phyloP scores from a whole-genome alignment of 257 asterid genomes.

The Penstemon eatonii region DNA sequence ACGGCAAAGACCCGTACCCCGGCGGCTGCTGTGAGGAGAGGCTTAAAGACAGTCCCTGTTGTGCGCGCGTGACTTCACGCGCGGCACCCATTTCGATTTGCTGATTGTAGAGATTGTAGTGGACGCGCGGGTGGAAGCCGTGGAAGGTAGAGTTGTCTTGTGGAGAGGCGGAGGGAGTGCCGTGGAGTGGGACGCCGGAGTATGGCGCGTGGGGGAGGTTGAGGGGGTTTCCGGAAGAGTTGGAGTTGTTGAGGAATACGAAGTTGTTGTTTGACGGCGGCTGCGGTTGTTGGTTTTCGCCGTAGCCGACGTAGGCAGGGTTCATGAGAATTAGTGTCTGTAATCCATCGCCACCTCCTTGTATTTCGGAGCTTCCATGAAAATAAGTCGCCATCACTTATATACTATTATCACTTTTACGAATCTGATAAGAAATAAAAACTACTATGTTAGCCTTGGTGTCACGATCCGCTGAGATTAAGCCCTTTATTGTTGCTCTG shows the following conservation, averaged over 20 bases:
- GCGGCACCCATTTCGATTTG: too few relatives aligned
- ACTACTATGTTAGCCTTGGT: too few relatives aligned
- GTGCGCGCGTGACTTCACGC: background rate
- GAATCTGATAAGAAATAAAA: too few relatives aligned
- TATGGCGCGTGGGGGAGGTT: background rate
- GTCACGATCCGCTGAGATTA: too few relatives aligned
- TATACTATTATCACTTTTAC: too few relatives aligned
- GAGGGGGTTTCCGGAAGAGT: background rate
- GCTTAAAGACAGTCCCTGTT: conserved; percentile 54
- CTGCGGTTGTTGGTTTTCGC: conserved; percentile 39
- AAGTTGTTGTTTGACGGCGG: conserved; percentile 28
- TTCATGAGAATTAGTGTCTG: conserved; percentile 76
- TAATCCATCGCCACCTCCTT: conserved; percentile 61
- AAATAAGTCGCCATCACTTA: conserved; percentile 48
- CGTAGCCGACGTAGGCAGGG: conserved; percentile 51
- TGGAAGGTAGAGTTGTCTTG: conserved; percentile 43
- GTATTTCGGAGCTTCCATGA: conserved; percentile 64
- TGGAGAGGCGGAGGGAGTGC: conserved; percentile 36
- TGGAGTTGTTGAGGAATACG: conserved; percentile 41
- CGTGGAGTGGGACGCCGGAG: conserved; percentile 29
- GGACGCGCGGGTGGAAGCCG: conserved; percentile 26
- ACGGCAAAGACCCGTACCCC: too few relatives aligned
- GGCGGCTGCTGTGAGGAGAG: conserved; percentile 48
- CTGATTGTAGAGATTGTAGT: too few relatives aligned
- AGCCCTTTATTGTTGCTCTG: too few relatives aligned